These are phyloP conservation scores for Penicillium steckii DNA, from an alignment of 495 filamentous ascomycete genomes.

Conservation along the genomic window DNA sequence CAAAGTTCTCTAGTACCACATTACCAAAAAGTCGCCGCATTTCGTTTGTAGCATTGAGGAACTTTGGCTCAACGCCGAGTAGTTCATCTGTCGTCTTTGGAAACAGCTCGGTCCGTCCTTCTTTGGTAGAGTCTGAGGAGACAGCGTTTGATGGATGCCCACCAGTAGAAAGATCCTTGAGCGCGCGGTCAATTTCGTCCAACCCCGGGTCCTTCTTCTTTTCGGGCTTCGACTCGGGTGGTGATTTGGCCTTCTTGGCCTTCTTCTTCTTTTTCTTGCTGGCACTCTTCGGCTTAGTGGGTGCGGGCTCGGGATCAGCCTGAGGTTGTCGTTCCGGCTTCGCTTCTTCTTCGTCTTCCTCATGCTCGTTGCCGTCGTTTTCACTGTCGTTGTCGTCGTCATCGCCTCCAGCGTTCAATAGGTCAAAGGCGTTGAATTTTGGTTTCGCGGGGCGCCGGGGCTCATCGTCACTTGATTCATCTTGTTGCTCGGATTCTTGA, in stretches of 20 bases:
- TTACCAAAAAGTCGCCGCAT: slow-evolving; percentile 92
- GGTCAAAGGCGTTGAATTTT: slow-evolving; percentile 51
- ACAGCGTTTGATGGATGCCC: slow-evolving; percentile 17
- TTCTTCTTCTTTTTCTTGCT: slow-evolving; percentile 52
- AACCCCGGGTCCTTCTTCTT: slow-evolving; percentile 23
- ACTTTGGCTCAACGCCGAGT: slow-evolving; percentile 70
- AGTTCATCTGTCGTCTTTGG: slow-evolving; percentile 50
- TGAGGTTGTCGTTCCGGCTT: slow-evolving; percentile 3
- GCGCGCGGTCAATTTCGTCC: slow-evolving; percentile 82
- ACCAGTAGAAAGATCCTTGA: slow-evolving; percentile 58
- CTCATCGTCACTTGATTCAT: slow-evolving; percentile 54
- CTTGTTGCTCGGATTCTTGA: slow-evolving; percentile 45
- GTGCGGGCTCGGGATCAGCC: slow-evolving; percentile 10
- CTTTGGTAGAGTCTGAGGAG: slow-evolving; percentile 22
- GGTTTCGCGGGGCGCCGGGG: slow-evolving; percentile 32
- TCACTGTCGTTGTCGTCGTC: slow-evolving; percentile 67
- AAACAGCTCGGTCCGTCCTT: slow-evolving; percentile 44
- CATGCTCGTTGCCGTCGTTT: slow-evolving; percentile 44
- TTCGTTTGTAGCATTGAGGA: slow-evolving; percentile 85
- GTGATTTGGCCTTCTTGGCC: slow-evolving; percentile 20
- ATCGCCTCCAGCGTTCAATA: slow-evolving; percentile 56
- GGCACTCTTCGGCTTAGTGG: slow-evolving; percentile 39
- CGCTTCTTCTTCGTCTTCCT: slow-evolving; percentile 35
- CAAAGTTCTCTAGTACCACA: slow-evolving; percentile 65
- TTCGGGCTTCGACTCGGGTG: not conserved